Evolutionary conservation across 2,329 filamentous ascomycete species (phyloP).

Genomic region (Scortechinia acanthostroma): DNA sequence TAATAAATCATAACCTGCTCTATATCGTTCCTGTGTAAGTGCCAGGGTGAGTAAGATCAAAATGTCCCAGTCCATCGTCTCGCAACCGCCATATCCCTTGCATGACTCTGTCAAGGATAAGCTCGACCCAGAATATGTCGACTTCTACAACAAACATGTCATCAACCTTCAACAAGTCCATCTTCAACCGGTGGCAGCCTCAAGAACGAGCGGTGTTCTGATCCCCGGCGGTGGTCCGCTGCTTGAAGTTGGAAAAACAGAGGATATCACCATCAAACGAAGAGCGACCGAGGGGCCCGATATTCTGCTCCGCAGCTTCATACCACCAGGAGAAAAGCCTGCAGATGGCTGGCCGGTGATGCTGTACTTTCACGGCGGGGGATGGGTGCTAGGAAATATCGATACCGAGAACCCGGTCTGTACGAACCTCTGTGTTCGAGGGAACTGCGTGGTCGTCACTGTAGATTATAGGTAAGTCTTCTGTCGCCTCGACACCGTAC

Average conservation of each 20-base stretch:
- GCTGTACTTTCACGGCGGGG: conserved; percentile 49
- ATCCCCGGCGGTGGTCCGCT: conserved; percentile 41
- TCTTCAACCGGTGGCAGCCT: conserved; percentile 40
- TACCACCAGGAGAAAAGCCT: conserved; percentile 32
- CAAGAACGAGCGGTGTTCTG: conserved; percentile 37
- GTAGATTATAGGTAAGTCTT: conserved; percentile 40
- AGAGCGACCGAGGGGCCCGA: conserved; percentile 35
- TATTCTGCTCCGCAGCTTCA: conserved; percentile 39
- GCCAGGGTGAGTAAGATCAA: too few species aligned
- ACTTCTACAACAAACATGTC: conserved; percentile 42
- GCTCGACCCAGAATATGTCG: conserved; percentile 39
- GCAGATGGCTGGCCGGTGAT: conserved; percentile 42
- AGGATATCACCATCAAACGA: conserved; percentile 32
- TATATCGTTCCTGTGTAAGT: too few species aligned
- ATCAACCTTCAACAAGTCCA: conserved; percentile 43
- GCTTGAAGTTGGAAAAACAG: conserved; percentile 33
- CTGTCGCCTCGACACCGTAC: conserved; percentile 3
- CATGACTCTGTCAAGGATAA: conserved; percentile 34
- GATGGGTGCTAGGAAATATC: conserved; percentile 50
- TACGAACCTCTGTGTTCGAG: conserved; percentile 40
- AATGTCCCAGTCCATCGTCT: background rate
- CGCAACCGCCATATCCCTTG: conserved; percentile 26
- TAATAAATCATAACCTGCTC: too few species aligned
- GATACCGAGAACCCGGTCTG: conserved; percentile 49
- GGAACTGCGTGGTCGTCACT: conserved; percentile 41